phyloP scores from a whole-genome alignment of 345 rosid species.

The Brassica juncea region DNA sequence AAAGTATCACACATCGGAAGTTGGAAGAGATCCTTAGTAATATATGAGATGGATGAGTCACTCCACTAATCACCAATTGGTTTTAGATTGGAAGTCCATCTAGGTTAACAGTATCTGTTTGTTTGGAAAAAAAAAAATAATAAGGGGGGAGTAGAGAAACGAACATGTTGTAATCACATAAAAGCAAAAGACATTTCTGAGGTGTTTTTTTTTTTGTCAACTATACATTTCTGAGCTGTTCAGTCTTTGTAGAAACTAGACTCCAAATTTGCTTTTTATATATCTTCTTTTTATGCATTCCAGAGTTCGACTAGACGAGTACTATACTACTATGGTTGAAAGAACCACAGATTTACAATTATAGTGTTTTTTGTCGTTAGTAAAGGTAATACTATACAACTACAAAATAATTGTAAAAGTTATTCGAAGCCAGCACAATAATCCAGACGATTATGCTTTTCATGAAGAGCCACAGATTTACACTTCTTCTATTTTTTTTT shows the following conservation, averaged over 20 bases:
- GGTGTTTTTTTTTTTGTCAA: no score
- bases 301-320: neutral
- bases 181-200: neutral
- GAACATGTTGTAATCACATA: constrained; percentile 32
- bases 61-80: no score
- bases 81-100: no score
- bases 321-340: no score
- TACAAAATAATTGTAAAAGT: neutral
- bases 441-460: neutral
- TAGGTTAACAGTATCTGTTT: neutral
- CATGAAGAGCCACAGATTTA: constrained; percentile 1
- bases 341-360: neutral
- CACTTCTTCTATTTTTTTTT: no score
- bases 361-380: neutral
- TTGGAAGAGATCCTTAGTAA: no score
- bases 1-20: no score
- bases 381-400: neutral
- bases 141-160: neutral
- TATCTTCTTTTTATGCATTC: neutral
- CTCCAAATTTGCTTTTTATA: neutral
- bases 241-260: constrained; percentile 3
- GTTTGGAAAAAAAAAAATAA: neutral
- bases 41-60: no score
- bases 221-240: constrained; percentile 24
- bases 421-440: constrained; percentile 21